Conservation (phyloP, 352 stramenopile species). For the Pythium aquatile region DNA sequence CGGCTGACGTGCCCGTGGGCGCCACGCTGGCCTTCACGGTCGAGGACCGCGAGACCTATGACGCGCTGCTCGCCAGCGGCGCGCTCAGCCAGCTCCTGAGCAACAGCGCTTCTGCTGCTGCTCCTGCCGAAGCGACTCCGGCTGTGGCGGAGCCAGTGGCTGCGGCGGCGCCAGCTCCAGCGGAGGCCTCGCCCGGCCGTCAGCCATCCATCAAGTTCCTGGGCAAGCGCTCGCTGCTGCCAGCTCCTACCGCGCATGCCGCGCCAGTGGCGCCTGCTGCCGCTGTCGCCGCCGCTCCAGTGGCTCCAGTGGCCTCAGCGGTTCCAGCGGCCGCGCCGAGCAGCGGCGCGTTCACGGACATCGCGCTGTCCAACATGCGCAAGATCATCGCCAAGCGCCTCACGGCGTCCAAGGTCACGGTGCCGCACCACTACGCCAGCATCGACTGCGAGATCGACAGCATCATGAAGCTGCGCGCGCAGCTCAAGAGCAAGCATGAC, state of each 20-base stretch:
- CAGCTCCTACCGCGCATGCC: conserved; percentile 5
- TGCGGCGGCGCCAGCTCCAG: neutral
- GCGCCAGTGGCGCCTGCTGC: conserved; percentile 17
- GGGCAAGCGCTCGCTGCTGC: conserved; percentile 74
- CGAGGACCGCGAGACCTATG: conserved; percentile 85
- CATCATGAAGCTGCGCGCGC: conserved; percentile 90
- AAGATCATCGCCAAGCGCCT: conserved; percentile 99
- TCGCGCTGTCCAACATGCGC: conserved; percentile 94
- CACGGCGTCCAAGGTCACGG: conserved; percentile 94
- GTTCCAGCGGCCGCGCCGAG: conserved; percentile 8
- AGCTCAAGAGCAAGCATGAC: conserved; percentile 90
- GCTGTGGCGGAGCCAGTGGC: conserved; percentile 3
- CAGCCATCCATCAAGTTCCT: conserved; percentile 84
- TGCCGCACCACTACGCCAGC: conserved; percentile 97
- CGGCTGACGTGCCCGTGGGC: conserved; percentile 90
- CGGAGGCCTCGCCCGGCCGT: conserved; percentile 26
- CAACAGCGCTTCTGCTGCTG: conserved; percentile 11
- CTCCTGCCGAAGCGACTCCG: conserved; percentile 10
- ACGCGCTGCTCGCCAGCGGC: conserved; percentile 56
- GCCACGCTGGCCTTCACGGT: conserved; percentile 94
- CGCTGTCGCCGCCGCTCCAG: conserved; percentile 17
- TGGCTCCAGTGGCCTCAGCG: conserved; percentile 2
- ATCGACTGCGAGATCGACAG: conserved; percentile 95
- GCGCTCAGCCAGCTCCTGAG: conserved; percentile 47
- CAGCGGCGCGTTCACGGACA: conserved; percentile 71